Conservation (phyloP, 208 protist species). For the Wallacemonas collosoma region DNA sequence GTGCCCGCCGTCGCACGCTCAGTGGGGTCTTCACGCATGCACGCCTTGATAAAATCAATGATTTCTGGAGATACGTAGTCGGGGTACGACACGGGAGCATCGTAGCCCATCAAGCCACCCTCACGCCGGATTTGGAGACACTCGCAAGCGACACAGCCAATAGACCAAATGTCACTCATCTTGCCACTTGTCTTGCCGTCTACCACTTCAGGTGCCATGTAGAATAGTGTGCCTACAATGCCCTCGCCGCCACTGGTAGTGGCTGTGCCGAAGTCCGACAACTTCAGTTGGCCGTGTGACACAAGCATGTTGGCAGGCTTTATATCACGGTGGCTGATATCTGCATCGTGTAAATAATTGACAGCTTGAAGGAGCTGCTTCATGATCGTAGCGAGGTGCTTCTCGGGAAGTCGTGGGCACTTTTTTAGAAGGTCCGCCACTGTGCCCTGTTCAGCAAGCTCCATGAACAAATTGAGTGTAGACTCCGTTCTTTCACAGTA, state of each 20-base stretch:
- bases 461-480: constrained; percentile 84
- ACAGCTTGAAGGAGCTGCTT: constrained; percentile 73
- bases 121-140: constrained; percentile 47
- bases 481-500: constrained; percentile 66
- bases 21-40: constrained; percentile 53
- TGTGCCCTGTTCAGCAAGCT: constrained; percentile 65
- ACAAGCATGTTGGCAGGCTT: constrained; percentile 89
- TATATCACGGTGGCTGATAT: constrained; percentile 89
- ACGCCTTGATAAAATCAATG: constrained; percentile 66
- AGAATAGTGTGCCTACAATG: constrained; percentile 64
- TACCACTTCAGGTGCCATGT: constrained; percentile 59
- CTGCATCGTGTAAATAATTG: constrained; percentile 69
- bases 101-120: constrained; percentile 52
- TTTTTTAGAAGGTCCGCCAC: constrained; percentile 54
- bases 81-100: constrained; percentile 46
- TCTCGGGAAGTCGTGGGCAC: constrained; percentile 43
- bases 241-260: constrained; percentile 47
- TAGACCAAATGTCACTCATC: constrained; percentile 73
- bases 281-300: constrained; percentile 66
- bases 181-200: constrained; percentile 58
- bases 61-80: constrained; percentile 39
- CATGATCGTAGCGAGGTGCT: constrained; percentile 51
- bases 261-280: constrained; percentile 82
- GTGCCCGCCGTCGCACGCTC: constrained; percentile 55
- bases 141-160: constrained; percentile 61